phyloP scores from a whole-genome alignment of 768 basidiomycete species.

The Hericium coralloides region DNA sequence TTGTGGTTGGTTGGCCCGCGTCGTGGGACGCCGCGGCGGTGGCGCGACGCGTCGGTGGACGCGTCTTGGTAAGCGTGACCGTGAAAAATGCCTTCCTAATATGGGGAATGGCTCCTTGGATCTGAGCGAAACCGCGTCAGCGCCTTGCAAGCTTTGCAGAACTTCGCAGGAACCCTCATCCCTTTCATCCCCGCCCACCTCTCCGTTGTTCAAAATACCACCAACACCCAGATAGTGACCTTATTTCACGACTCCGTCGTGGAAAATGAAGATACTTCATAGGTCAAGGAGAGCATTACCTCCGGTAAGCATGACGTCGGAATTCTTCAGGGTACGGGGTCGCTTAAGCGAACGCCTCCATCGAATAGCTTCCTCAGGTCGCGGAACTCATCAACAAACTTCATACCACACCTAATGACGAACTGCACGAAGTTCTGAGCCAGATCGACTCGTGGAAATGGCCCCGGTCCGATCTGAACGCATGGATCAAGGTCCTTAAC shows the following conservation, averaged over 20 bases:
- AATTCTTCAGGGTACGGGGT: conserved; percentile 3
- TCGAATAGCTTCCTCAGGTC: conserved; percentile 63
- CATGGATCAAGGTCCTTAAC: conserved; percentile 94
- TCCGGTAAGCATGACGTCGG: conserved; percentile 45
- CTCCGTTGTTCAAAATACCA: background rate
- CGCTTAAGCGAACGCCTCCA: conserved; percentile 16
- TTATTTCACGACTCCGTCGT: conserved; percentile 33
- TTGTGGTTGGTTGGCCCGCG: background rate
- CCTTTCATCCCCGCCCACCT: background rate
- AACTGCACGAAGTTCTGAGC: conserved; percentile 59
- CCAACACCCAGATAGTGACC: background rate
- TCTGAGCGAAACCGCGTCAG: conserved; percentile 11
- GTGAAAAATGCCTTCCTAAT: conserved; percentile 6
- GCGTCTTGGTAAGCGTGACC: conserved; percentile 3
- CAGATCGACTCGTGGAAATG: conserved; percentile 82
- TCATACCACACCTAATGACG: conserved; percentile 54
- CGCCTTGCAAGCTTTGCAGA: background rate
- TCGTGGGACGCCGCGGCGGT: background rate
- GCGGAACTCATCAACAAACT: conserved; percentile 72
- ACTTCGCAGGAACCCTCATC: conserved; percentile 4
- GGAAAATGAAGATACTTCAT: conserved; percentile 82
- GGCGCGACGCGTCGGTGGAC: background rate
- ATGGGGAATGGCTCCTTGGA: background rate
- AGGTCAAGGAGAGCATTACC: conserved; percentile 75
- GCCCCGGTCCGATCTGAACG: conserved; percentile 93